These are phyloP conservation scores for Cutaneotrichosporon mucoides DNA, from an alignment of 1,284 basidiomycete genomes.

Conservation along the genomic window DNA sequence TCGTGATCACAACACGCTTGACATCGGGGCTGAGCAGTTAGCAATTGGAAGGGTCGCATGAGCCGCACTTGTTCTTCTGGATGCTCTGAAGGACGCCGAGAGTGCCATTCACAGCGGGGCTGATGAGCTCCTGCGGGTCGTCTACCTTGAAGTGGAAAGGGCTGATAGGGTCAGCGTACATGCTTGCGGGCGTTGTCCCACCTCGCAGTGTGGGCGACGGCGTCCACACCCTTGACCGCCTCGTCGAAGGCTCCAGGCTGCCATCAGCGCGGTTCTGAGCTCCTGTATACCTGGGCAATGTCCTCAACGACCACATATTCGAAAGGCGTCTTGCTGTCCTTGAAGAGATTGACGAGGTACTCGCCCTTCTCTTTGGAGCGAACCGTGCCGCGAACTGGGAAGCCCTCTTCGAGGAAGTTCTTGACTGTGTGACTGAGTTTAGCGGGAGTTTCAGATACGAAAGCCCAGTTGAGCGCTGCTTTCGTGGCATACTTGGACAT, in stretches of 20 bases:
- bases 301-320: conserved; percentile 56
- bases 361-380: conserved; percentile 55
- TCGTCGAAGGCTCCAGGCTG: conserved; percentile 66
- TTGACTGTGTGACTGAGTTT: conserved; percentile 31
- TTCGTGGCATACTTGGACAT: no score
- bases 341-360: conserved; percentile 55
- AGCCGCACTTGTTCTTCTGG: conserved; percentile 54
- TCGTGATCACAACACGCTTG: conserved; percentile 64
- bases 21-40: conserved; percentile 48
- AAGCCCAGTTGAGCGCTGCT: no score
- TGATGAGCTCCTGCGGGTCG: conserved; percentile 55
- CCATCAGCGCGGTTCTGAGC: neutral
- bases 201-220: conserved; percentile 49
- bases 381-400: conserved; percentile 58
- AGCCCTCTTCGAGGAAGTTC: conserved; percentile 35
- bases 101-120: conserved; percentile 63
- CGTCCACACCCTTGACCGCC: conserved; percentile 60
- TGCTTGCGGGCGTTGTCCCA: neutral
- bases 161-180: neutral
- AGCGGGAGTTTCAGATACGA: neutral
- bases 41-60: neutral
- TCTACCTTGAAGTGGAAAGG: conserved; percentile 24
- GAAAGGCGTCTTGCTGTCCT: conserved; percentile 51
- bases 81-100: conserved; percentile 57
- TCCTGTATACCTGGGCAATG: conserved; percentile 52